Percentiles rank a stretch among this genome's conserved stretches.
Conservation (phyloP, 2,329 filamentous ascomycete species). For the Colletotrichum sp. region DNA sequence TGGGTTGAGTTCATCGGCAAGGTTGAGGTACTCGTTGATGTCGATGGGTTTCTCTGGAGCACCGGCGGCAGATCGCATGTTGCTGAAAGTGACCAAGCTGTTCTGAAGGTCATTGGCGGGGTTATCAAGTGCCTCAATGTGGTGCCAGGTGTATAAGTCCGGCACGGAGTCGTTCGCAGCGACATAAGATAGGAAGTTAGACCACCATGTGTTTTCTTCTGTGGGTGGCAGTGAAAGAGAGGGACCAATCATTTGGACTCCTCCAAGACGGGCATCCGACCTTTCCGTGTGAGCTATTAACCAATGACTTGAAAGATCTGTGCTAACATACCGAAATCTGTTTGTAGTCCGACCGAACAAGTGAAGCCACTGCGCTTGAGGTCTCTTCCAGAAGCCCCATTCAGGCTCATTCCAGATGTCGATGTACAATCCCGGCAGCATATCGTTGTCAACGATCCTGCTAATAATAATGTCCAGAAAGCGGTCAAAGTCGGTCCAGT, state of each 20-base stretch:
- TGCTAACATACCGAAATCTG: not conserved
- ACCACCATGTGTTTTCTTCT: slow-evolving; percentile 43
- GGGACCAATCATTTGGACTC: slow-evolving; percentile 41
- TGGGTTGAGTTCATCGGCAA: not conserved
- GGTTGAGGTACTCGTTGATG: slow-evolving; percentile 11
- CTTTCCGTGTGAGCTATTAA: not conserved
- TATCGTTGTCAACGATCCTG: not conserved
- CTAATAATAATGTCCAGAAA: not conserved
- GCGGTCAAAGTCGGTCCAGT: not conserved
- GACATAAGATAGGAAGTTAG: slow-evolving; percentile 37
- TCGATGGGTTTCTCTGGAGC: not conserved
- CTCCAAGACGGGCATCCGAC: not conserved
- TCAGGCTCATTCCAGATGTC: not conserved
- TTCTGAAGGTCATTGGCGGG: not conserved
- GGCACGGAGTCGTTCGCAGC: slow-evolving; percentile 36
- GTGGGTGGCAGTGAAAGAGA: slow-evolving; percentile 36
- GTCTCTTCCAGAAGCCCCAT: not conserved
- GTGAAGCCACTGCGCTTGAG: not conserved
- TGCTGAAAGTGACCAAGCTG: not conserved
- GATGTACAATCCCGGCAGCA: not conserved
- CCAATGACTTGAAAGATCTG: not conserved
- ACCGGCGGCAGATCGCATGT: not conserved
- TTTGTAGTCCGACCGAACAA: not conserved
- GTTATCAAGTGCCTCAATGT: not conserved
- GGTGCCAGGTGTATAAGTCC: slow-evolving; percentile 40